Evolutionary conservation across 2,329 filamentous ascomycete genomes (phyloP), one percentile per base, ranked within the genome.

Genomic region (Anthostomella pinea): DNA sequence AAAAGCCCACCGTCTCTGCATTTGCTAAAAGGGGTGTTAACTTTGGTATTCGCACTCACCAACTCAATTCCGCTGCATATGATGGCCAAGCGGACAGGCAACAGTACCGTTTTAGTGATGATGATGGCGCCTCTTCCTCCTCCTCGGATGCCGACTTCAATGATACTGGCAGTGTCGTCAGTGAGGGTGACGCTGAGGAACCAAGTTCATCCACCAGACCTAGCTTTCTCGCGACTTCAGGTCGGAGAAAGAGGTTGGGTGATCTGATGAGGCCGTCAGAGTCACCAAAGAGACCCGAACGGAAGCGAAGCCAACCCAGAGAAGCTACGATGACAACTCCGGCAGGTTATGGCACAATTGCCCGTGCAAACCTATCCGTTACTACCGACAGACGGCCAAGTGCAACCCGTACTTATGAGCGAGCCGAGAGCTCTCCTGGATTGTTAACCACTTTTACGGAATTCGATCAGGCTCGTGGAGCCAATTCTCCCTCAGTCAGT

Each of bases 11-110:
- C 0, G 68, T 77, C 15, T 68, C 68, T 4, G 61, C 64, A 11
- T 56, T 77, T 13, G 60, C 67, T 46, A 71, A 75, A 60, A 62
- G 85, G 30, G 81, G 81, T 3, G 71, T 86, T 15, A 85, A 70
- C 47, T 70, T 87, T 43, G 83, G 83, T 2, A 90, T 91, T 63
- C 81, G 82, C 46, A 89, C 86, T 3, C 84, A 89, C 46, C 79
- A 80, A 37, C 64, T 94, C 2, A 73, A 79, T 7, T 72, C 78
- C 38, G 75, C 79, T 16, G 73, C 84, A 8, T 67, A 86, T 4
- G 67, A 70, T 8, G 37, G 28, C 17, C 37, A 41, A 39, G 33
- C 42, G 7, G 30, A 47, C n/a, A 41, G 23, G 10, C 41, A 39
- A 15, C 25, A 42, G 4, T 41, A 47, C 6, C 42, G 47, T 19